A percentile compares a stretch with the other conserved stretches of the same genome.
These are phyloP conservation scores for Pseudonitzschia delicatissima DNA, from an alignment of 108 stramenopile species.

Conservation along the genomic window DNA sequence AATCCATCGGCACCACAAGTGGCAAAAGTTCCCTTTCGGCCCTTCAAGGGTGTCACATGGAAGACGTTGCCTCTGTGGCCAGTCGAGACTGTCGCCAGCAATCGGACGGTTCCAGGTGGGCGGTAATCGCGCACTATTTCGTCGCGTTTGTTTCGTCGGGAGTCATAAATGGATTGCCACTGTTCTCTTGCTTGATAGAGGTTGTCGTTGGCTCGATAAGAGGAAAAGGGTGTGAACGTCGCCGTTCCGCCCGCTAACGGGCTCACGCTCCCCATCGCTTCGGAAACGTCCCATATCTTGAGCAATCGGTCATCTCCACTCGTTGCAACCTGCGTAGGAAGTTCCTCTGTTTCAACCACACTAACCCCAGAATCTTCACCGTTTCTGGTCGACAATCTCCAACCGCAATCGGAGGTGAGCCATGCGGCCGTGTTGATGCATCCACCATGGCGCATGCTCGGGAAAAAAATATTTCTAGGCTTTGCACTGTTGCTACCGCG, in stretches of 20 bases:
- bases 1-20: constrained; percentile 85
- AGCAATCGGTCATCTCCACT: constrained; percentile 72
- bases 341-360: constrained; percentile 32
- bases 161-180: background rate
- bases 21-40: constrained; percentile 58
- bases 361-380: constrained; percentile 2
- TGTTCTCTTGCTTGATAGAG: constrained; percentile 7
- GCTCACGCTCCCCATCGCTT: constrained; percentile 68
- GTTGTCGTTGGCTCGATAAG: constrained; percentile 9
- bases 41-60: constrained; percentile 57
- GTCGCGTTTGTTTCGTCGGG: background rate
- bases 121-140: background rate
- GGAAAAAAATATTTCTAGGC: background rate
- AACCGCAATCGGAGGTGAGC: constrained; percentile 52
- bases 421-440: constrained; percentile 87
- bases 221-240: constrained; percentile 62
- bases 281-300: constrained; percentile 78
- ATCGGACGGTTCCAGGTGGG: constrained; percentile 58
- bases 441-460: constrained; percentile 67
- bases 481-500: background rate
- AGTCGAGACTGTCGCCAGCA: constrained; percentile 58
- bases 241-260: constrained; percentile 53
- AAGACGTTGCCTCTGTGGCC: constrained; percentile 80
- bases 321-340: constrained; percentile 71
- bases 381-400: constrained; percentile 56